Conservation (phyloP, 257 asterid species). For the Pogostemon cablin region DNA sequence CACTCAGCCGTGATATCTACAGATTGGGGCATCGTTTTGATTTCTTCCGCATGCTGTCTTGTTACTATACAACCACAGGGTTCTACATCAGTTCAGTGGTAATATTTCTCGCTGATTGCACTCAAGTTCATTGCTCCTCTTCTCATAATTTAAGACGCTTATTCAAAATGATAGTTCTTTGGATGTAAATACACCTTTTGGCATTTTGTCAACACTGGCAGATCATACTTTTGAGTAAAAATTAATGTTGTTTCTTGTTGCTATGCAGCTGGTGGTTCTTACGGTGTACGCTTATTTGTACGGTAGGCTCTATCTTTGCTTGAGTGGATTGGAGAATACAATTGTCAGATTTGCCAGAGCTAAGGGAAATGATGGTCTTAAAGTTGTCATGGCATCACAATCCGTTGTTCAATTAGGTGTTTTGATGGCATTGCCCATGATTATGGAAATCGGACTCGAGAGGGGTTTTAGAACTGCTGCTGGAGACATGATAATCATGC, state of each 20-base stretch:
- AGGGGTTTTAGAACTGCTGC: conserved; percentile 89
- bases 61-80: conserved; percentile 83
- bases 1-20: conserved; percentile 91
- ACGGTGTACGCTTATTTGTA: conserved; percentile 88
- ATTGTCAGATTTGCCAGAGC: conserved; percentile 66
- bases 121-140: no score
- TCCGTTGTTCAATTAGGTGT: conserved; percentile 91
- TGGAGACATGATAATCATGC: conserved; percentile 81
- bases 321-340: conserved; percentile 89
- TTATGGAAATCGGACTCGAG: conserved; percentile 97
- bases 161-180: not conserved
- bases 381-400: conserved; percentile 86
- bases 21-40: conserved; percentile 96
- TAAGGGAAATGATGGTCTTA: conserved; percentile 69
- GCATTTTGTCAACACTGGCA: not conserved
- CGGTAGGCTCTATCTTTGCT: conserved; percentile 77
- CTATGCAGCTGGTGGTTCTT: conserved; percentile 81
- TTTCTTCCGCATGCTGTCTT: conserved; percentile 94
- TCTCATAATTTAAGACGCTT: conserved; percentile 8
- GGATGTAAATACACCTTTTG: not conserved
- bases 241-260: not conserved
- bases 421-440: conserved; percentile 88
- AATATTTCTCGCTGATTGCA: conserved; percentile 26
- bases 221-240: no score
- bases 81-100: conserved; percentile 95